These are phyloP conservation scores for Xerocomus cyaneibrunnescens DNA, from an alignment of 1,284 basidiomycete genomes.

Conservation along the genomic window DNA sequence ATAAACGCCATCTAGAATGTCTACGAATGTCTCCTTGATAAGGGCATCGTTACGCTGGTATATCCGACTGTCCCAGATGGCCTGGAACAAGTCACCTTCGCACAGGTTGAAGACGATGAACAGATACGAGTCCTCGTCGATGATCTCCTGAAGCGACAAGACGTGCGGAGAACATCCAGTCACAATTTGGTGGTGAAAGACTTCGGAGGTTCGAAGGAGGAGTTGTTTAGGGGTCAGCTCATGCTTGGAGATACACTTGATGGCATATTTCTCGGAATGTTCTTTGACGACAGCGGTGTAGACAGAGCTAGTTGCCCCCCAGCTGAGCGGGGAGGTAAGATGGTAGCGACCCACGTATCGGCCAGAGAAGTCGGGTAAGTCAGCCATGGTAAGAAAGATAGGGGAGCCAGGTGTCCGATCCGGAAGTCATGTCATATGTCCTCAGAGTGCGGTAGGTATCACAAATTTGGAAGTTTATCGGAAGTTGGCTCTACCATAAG, in stretches of 20 bases:
- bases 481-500: too few relatives aligned
- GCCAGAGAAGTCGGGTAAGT: conserved; percentile 48
- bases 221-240: conserved; percentile 51
- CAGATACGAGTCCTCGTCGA: conserved; percentile 52
- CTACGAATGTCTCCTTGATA: conserved; percentile 64
- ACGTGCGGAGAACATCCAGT: conserved; percentile 52
- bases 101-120: conserved; percentile 63
- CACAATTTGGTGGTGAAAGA: conserved; percentile 55
- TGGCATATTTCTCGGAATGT: conserved; percentile 45
- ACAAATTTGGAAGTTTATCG: not conserved
- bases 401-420: not conserved
- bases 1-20: conserved; percentile 79
- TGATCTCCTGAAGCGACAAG: conserved; percentile 53
- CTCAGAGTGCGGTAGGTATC: not conserved
- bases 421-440: conserved; percentile 10
- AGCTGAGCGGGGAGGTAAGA: conserved; percentile 66
- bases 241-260: conserved; percentile 67
- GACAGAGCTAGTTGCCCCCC: conserved; percentile 81
- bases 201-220: conserved; percentile 58
- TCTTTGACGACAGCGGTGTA: conserved; percentile 64
- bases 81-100: conserved; percentile 56
- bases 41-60: conserved; percentile 53
- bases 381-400: conserved; percentile 4
- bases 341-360: conserved; percentile 55
- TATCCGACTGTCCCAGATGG: conserved; percentile 47